phyloP scores from a whole-genome alignment of 805 yeast species.

The Starmerella tilneyi region DNA sequence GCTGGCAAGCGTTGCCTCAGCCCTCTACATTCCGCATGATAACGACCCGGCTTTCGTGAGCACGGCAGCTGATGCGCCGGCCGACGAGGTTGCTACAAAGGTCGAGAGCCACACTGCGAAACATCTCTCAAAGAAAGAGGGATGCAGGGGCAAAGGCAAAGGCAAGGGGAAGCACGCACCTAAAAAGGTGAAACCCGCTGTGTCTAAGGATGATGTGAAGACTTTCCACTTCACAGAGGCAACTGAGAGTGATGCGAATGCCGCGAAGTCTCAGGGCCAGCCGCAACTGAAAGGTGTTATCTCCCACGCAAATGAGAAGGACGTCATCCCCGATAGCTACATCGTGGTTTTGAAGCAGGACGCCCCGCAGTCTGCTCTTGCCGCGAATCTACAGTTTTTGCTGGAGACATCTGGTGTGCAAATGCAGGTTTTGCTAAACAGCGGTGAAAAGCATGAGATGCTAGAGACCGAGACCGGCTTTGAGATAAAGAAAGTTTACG shows the following conservation, averaged over 20 bases:
- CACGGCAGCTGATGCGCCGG: not conserved
- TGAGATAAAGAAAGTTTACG: conserved; percentile 34
- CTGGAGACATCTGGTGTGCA: conserved; percentile 30
- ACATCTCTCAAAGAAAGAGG: conserved; percentile 8
- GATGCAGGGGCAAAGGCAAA: no score
- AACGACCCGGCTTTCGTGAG: conserved; percentile 13
- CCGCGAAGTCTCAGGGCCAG: not conserved
- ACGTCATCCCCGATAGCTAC: conserved; percentile 37
- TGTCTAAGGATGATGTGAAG: no score
- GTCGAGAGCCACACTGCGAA: conserved; percentile 6
- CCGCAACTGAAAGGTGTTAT: conserved; percentile 10
- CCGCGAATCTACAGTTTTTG: conserved; percentile 61
- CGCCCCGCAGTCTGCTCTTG: conserved; percentile 42
- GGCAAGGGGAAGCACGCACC: not conserved
- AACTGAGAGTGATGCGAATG: no score
- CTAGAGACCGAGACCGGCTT: conserved; percentile 15
- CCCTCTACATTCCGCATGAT: conserved; percentile 26
- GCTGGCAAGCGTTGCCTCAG: conserved; percentile 20
- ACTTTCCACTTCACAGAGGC: no score
- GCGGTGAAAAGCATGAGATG: conserved; percentile 28
- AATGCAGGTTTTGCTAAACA: conserved; percentile 33
- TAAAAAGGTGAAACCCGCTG: no score
- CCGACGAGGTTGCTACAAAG: conserved; percentile 1
- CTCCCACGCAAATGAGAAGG: conserved; percentile 10
- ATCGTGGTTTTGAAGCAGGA: conserved; percentile 74